Evolutionary conservation across 768 basidiomycete genomes (phyloP).

Genomic region (Mycena galericulata): DNA sequence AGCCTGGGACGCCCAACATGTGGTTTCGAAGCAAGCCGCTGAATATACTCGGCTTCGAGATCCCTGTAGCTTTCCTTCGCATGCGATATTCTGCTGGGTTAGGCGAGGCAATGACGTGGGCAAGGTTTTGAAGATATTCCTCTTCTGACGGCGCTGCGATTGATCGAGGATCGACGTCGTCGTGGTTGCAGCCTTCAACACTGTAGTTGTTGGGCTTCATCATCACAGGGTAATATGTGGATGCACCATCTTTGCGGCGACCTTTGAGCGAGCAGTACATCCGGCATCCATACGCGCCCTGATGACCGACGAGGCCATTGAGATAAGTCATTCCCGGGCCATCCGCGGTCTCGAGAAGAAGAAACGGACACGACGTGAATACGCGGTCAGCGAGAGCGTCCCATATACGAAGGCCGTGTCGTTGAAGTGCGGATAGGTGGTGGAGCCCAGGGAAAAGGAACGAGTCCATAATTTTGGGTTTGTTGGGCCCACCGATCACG

Average conservation of each 20-base stretch:
- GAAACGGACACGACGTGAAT: slow-evolving; percentile 18
- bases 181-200: not conserved
- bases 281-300: not conserved
- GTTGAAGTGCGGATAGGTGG: slow-evolving; percentile 34
- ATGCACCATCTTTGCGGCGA: not conserved
- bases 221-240: not conserved
- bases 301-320: slow-evolving; percentile 43
- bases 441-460: slow-evolving; percentile 42
- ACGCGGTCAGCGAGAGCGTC: not conserved
- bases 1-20: not conserved
- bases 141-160: no score
- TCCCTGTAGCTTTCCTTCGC: slow-evolving; percentile 46
- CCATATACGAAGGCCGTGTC: slow-evolving; percentile 9
- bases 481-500: slow-evolving; percentile 46
- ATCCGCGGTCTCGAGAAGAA: slow-evolving; percentile 36
- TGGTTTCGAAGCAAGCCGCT: slow-evolving; percentile 39
- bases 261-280: not conserved
- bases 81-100: slow-evolving; percentile 36
- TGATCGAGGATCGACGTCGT: not conserved
- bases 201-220: not conserved
- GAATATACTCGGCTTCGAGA: slow-evolving; percentile 52
- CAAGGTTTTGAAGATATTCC: no score
- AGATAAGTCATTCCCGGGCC: slow-evolving; percentile 40
- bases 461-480: slow-evolving; percentile 44
- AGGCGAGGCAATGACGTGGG: not conserved